These are phyloP conservation scores for Vigna reflexopilosa DNA, from an alignment of 306 rosid species.

Conservation along the genomic window DNA sequence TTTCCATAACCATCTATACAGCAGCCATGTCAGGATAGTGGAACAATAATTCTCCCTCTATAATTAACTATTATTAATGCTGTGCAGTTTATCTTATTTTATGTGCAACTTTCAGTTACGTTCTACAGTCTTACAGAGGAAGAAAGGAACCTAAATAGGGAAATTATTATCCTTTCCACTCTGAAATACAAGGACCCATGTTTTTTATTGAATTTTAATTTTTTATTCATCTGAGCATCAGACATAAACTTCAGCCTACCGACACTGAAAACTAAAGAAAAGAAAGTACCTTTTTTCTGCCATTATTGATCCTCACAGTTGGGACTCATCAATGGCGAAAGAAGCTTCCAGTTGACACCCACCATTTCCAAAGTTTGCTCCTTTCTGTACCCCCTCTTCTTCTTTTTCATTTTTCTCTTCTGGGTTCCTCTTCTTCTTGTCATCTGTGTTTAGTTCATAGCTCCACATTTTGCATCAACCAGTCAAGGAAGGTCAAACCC, in stretches of 20 bases:
- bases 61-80: not conserved
- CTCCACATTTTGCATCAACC: slow-evolving; percentile 9
- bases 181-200: not conserved
- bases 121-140: not conserved
- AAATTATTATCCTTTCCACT: not conserved
- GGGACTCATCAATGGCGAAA: slow-evolving; percentile 2
- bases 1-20: not conserved
- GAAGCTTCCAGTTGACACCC: not conserved
- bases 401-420: not conserved
- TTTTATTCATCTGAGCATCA: not conserved
- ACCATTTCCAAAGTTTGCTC: slow-evolving; percentile 25
- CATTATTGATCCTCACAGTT: slow-evolving; percentile 1
- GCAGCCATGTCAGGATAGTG: not conserved
- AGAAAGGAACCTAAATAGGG: no score
- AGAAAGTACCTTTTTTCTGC: not conserved
- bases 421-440: slow-evolving; percentile 1
- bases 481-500: slow-evolving; percentile 27
- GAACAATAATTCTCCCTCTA: not conserved
- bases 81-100: not conserved
- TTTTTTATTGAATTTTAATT: not conserved
- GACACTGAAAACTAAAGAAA: slow-evolving; percentile 19
- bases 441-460: not conserved
- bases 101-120: not conserved
- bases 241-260: not conserved
- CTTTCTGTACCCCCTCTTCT: slow-evolving; percentile 14